These are phyloP conservation scores for Phyllostachys edulis DNA, from an alignment of 176 grass and related monocot species.

Conservation along the genomic window DNA sequence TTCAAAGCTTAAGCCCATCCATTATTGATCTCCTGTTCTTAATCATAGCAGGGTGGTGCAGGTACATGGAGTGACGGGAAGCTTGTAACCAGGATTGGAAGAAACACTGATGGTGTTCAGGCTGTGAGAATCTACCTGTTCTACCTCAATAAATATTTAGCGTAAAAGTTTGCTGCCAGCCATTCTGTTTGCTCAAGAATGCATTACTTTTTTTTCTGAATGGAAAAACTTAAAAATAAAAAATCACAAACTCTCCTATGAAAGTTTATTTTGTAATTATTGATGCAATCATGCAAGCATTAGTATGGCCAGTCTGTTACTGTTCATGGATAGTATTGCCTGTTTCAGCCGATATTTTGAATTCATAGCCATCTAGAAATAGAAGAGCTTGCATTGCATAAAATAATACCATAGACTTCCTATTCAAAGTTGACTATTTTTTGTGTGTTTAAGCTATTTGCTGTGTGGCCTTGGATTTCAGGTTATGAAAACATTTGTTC, in stretches of 20 bases:
- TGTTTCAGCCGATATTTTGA: not conserved
- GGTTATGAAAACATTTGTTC: constrained; percentile 90
- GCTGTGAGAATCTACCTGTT: constrained; percentile 70
- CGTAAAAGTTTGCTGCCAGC: not conserved
- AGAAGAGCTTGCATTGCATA: not conserved
- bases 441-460: not conserved
- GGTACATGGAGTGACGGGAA: constrained; percentile 99
- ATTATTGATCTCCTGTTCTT: constrained; percentile 59
- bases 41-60: constrained; percentile 99
- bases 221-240: constrained; percentile 1
- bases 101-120: constrained; percentile 89
- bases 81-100: constrained; percentile 95
- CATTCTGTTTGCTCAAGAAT: not conserved
- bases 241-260: not conserved
- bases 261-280: not conserved
- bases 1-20: constrained; percentile 12
- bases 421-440: constrained; percentile 1
- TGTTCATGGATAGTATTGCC: constrained; percentile 2
- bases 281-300: not conserved
- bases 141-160: constrained; percentile 21
- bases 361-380: not conserved
- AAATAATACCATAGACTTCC: not conserved
- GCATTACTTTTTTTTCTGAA: not conserved
- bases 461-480: constrained; percentile 37
- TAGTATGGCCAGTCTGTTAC: not conserved